Base-by-base conservation (phyloP, 371 early-diverging fungal species). In the Mortierella sp. region DNA sequence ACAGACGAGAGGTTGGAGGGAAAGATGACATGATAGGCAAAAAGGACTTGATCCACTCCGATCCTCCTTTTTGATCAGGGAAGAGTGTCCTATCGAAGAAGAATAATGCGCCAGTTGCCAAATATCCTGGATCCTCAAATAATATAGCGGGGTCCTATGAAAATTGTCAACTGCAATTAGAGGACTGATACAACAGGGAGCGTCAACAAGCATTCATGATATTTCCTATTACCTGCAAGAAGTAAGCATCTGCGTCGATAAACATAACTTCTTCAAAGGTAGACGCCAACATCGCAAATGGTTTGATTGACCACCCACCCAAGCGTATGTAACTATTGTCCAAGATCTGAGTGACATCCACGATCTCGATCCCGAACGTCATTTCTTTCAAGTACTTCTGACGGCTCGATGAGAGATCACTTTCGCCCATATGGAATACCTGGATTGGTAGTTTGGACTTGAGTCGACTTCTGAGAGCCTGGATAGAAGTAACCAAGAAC, bases 181-280 rank as follows among this genome's bases (percentile, higher is more conserved):
- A 4, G 24, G 10, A 4, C 0, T 41, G 58, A 53, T 55, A 33
- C 10, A 15, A 32, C 22, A 57, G n/a, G 45, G 13, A 16, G 16
- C 10, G 7, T 15, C 15, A 24, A 22, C 41, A 8, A 15, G n/a
- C n/a, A 62, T 5, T 50, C 41, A 19, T 22, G 22, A 2, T 52
- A 28, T 22, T 16, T n/a, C 3, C 24, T 15, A 47, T 45, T 72
- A 72, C 79, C 66, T 90, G 85, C 69, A 94, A 83, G 77, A 93
- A 91, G 45, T 91, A 86, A 6, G 86, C 91, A 66, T 95, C 95
- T 1, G 94, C 93, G 82, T 95, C 94, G 82, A 94, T 84, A 66
- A 95, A 81, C 55, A 94, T 89, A 32, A 89, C 88, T 47, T 92
- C 88, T 13, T 69, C 60, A 70, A 94, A 94, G 9, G 83, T 82